phyloP scores from a whole-genome alignment of 108 stramenopile genomes.

The Nitzschia palea region DNA sequence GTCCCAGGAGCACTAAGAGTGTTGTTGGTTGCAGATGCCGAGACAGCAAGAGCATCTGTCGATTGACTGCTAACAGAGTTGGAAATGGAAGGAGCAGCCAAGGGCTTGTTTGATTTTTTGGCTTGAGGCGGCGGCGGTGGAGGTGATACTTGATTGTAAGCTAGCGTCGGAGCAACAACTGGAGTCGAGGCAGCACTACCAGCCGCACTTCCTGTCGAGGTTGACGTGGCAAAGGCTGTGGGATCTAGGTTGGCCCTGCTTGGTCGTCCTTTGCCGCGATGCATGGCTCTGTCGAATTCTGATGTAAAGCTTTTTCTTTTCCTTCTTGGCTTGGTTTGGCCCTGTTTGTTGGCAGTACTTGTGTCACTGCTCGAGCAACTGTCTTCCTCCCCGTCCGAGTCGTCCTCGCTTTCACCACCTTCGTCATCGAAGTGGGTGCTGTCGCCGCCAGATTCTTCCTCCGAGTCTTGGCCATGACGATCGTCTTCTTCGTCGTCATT shows the following conservation, averaged over 20 bases:
- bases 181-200: background rate
- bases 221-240: background rate
- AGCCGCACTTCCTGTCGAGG: background rate
- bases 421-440: conserved; percentile 1
- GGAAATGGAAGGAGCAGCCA: background rate
- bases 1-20: background rate
- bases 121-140: conserved; percentile 4
- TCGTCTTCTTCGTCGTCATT: background rate
- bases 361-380: background rate
- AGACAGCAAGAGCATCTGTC: background rate
- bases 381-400: conserved; percentile 1
- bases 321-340: background rate
- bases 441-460: background rate
- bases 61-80: background rate
- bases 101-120: background rate
- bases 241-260: conserved; percentile 15
- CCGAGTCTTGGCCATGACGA: background rate
- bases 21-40: background rate
- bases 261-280: conserved; percentile 28
- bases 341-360: background rate
- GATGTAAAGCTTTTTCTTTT: conserved; percentile 17
- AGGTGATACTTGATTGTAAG: background rate
- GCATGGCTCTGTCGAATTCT: conserved; percentile 47
- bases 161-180: background rate
- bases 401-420: conserved; percentile 4